Conservation (phyloP, 202 grass and related monocot genomes). For the Saccharum hybrid region DNA sequence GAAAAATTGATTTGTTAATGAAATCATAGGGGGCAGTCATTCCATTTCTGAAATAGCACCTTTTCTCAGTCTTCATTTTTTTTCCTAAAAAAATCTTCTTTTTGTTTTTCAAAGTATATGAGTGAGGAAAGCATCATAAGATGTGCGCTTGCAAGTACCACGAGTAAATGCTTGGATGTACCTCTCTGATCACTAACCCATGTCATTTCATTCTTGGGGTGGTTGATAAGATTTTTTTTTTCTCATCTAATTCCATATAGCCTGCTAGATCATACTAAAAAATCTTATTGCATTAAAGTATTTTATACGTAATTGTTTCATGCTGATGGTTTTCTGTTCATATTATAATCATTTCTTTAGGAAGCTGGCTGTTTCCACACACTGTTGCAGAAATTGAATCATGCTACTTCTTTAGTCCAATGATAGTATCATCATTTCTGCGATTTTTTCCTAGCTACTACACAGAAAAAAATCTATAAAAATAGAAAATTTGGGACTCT, state of each 20-base stretch:
- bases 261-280: not conserved
- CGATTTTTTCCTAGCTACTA: not conserved
- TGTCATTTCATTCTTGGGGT: not conserved
- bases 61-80: slow-evolving; percentile 18
- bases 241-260: not conserved
- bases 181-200: not conserved
- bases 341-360: not conserved
- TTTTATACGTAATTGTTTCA: not conserved
- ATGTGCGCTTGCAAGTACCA: not conserved
- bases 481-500: not conserved
- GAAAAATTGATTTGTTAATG: not conserved
- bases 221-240: not conserved
- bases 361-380: not conserved
- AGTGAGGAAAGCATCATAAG: not conserved
- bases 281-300: not conserved
- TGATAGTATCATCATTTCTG: not conserved
- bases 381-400: not conserved
- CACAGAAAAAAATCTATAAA: not conserved
- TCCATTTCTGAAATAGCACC: not conserved
- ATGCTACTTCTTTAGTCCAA: not conserved
- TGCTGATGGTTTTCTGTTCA: not conserved
- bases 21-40: not conserved
- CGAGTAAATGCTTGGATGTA: not conserved
- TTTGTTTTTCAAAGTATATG: slow-evolving; percentile 3
- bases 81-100: not conserved